These are phyloP conservation scores for Sarocladium oryzae DNA, from an alignment of 2,329 filamentous ascomycete species.

Conservation along the genomic window DNA sequence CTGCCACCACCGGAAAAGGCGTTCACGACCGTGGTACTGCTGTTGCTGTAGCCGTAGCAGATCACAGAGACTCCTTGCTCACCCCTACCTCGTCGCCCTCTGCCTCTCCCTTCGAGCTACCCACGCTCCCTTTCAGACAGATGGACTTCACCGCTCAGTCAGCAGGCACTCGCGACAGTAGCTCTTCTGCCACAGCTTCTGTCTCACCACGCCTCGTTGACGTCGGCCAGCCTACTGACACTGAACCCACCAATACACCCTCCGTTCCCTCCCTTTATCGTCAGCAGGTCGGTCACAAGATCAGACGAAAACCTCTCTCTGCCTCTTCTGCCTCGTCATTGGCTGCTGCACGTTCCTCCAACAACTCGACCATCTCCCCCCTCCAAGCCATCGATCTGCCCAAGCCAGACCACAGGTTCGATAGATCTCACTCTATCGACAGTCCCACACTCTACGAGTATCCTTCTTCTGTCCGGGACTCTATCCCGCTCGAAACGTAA, in stretches of 20 bases:
- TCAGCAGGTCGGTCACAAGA: conserved; percentile 34
- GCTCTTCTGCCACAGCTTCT: conserved; percentile 6
- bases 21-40: neutral
- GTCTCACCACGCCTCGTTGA: conserved; percentile 7
- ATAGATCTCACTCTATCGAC: conserved; percentile 49
- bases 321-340: conserved; percentile 45
- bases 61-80: conserved; percentile 1
- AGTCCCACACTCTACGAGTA: conserved; percentile 59
- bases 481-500: conserved; percentile 12
- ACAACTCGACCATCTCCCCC: conserved; percentile 12
- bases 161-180: conserved; percentile 1
- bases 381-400: conserved; percentile 34
- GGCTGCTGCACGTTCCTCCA: conserved; percentile 31
- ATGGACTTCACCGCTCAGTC: conserved; percentile 8
- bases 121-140: conserved; percentile 1
- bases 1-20: neutral
- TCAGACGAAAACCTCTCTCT: conserved; percentile 53
- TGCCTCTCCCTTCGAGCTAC: conserved; percentile 5
- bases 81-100: neutral
- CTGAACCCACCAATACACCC: conserved; percentile 4
- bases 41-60: conserved; percentile 2
- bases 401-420: conserved; percentile 46
- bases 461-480: conserved; percentile 21
- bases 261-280: conserved; percentile 10
- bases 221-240: conserved; percentile 3